Conservation (phyloP, 371 early-diverging fungal genomes). For the Coemansia sp. region DNA sequence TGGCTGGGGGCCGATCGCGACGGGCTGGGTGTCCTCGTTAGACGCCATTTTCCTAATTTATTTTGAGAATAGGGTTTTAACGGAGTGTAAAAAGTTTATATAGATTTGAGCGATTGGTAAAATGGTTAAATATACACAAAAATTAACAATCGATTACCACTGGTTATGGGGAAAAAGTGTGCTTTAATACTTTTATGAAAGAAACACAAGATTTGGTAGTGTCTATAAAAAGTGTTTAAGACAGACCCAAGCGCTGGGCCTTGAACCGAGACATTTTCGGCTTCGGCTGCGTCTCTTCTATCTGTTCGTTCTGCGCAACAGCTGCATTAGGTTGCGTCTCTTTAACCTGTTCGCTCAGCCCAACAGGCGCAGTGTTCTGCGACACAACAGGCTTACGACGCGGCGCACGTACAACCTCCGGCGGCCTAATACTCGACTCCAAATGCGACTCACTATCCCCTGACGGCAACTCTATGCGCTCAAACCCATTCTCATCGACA, state of each 20-base stretch:
- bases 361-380: neutral
- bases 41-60: too few relatives aligned
- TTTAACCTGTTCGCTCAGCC: neutral
- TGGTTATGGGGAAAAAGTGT: too few relatives aligned
- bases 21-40: too few relatives aligned
- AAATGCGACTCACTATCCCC: neutral
- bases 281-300: neutral
- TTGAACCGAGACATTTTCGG: constrained; percentile 50
- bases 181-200: too few relatives aligned
- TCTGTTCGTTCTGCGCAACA: neutral
- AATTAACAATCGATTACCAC: too few relatives aligned
- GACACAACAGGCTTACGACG: neutral
- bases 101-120: too few relatives aligned
- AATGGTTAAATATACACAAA: too few relatives aligned
- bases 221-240: neutral
- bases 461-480: constrained; percentile 20
- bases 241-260: constrained; percentile 36
- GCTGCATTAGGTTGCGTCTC: neutral
- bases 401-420: constrained; percentile 19
- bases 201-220: neutral
- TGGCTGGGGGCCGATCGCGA: constrained; percentile 10
- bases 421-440: constrained; percentile 5
- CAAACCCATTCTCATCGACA: constrained; percentile 3
- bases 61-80: too few relatives aligned
- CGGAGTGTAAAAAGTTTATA: too few relatives aligned